Base-by-base conservation (phyloP, 495 filamentous ascomycete species). In the Podospora pseudopauciseta region DNA sequence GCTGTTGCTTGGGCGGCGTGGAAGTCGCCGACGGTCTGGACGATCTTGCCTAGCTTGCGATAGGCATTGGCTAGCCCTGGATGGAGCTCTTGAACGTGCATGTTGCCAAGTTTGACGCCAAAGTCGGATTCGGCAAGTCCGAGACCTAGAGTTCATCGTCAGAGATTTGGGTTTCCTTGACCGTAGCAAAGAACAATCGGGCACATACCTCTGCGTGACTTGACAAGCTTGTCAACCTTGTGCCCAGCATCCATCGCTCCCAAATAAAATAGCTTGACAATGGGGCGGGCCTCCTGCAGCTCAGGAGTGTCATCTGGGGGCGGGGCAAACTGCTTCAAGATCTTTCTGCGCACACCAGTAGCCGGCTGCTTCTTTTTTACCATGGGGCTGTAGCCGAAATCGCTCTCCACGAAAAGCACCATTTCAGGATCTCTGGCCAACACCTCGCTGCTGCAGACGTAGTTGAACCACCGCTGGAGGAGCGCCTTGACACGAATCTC, bases 271-370 rank as follows among this genome's bases (percentile, higher is more conserved):
- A 92, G 85, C 81, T 99, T 99, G 32, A 97, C 94, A 56, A 91
- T 81, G 3, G 96, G 96, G 53, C 96, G 85, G 19, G 94, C 92
- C 68, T 92, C 89, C 66, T 94, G 89, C 57, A 99, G 81, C 79
- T 98, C 96, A 18, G 94, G 96, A 0, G 96, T 98, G 73, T 99
- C 96, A 78, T 99, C 96, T 6, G 94, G 92, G 0, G 96, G 96
- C 5, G 96, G 96, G 18, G 96, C 96, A 76, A 99, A 99, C 79
- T 99, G 96, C 83, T 99, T 99, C 78, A 99, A 84, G 56, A 97
- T 88, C 80, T 96, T 95, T 71, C 96, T 87, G 56, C 94, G 88
- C 66, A 98, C 92, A 54, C 96, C 96, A 0, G 96, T 99, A 18
- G 96, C 96, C 5, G 96, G 96, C 79, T 99, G 96, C 81, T 96